Evolutionary conservation across 768 basidiomycete genomes (phyloP).

Genomic region (Xerocomellus chrysenteron): DNA sequence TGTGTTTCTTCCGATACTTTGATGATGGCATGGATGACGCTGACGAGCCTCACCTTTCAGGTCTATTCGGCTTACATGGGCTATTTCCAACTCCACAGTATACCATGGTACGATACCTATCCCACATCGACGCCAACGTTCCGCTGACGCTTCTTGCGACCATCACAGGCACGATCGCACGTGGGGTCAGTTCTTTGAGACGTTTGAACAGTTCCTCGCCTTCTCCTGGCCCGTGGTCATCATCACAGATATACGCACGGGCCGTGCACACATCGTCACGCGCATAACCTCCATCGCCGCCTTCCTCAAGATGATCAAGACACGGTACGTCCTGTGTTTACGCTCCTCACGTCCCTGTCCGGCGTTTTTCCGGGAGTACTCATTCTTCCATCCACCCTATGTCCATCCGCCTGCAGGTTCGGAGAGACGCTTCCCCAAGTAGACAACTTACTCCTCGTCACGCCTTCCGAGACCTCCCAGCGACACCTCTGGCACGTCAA

Average conservation of each 20-base stretch:
- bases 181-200: constrained; percentile 77
- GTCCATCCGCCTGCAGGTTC: constrained; percentile 40
- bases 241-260: constrained; percentile 70
- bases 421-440: constrained; percentile 73
- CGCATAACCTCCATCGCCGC: constrained; percentile 66
- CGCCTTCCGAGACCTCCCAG: constrained; percentile 64
- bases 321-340: constrained; percentile 44
- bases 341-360: background rate
- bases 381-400: background rate
- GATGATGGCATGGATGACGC: background rate
- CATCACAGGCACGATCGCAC: constrained; percentile 67
- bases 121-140: background rate
- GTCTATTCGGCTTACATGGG: constrained; percentile 78
- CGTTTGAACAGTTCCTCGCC: constrained; percentile 74
- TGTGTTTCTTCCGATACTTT: constrained; percentile 35
- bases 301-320: constrained; percentile 85
- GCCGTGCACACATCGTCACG: constrained; percentile 79
- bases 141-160: background rate
- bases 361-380: background rate
- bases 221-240: constrained; percentile 85
- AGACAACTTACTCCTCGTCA: constrained; percentile 67
- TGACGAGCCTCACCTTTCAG: constrained; percentile 26
- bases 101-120: constrained; percentile 53
- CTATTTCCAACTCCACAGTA: constrained; percentile 66
- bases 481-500: constrained; percentile 71